Percentiles rank a stretch among this genome's conserved stretches.
phyloP scores from a whole-genome alignment of 169 alveolate species.

The Eimeria sp. region DNA sequence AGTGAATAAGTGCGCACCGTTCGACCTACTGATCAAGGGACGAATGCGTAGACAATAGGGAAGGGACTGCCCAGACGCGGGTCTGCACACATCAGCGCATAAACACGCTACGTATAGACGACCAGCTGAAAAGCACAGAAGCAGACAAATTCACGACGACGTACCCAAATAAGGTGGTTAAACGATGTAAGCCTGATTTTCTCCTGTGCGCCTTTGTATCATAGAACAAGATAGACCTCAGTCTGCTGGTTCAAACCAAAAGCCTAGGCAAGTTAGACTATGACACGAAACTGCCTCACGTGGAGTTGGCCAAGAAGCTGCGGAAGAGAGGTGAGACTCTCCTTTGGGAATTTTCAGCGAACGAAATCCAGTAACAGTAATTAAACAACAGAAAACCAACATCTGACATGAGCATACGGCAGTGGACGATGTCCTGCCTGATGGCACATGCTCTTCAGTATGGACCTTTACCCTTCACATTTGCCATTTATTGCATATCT shows the following conservation, averaged over 20 bases:
- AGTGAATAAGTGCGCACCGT: too few relatives aligned
- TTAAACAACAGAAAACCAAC: too few relatives aligned
- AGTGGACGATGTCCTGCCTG: background rate
- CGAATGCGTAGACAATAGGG: background rate
- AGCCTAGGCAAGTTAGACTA: conserved; percentile 97
- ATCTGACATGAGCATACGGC: too few relatives aligned
- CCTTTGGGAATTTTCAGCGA: conserved; percentile 84
- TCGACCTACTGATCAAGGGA: too few relatives aligned
- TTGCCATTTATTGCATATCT: too few relatives aligned
- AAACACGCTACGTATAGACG: background rate
- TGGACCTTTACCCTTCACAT: too few relatives aligned
- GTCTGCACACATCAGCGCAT: background rate
- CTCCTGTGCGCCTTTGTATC: conserved; percentile 84
- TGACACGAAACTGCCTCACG: conserved; percentile 99
- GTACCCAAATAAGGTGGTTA: background rate
- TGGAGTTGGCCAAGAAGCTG: conserved; percentile 99
- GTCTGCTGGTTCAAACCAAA: conserved; percentile 98
- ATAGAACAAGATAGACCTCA: conserved; percentile 98
- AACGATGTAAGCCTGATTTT: background rate
- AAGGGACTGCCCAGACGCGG: background rate
- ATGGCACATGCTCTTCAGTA: background rate
- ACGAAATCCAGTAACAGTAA: too few relatives aligned
- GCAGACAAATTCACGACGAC: background rate
- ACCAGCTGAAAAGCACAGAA: background rate
- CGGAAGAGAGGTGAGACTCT: conserved; percentile 91